These are phyloP conservation scores for Psilocybe azurescens DNA, from an alignment of 768 basidiomycete genomes.

Conservation along the genomic window DNA sequence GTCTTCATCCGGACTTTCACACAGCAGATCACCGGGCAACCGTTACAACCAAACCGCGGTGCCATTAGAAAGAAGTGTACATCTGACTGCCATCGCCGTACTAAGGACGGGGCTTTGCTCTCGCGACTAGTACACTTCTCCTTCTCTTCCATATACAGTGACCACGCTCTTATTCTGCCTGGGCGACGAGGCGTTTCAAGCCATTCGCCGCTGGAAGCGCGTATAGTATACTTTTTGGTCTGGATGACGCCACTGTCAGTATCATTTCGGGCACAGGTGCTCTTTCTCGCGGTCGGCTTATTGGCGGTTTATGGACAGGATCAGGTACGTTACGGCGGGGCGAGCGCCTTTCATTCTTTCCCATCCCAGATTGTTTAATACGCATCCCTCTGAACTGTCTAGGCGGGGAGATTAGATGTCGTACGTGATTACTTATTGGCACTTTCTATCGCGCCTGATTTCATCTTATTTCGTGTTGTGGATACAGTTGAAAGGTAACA, in stretches of 20 bases:
- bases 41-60: background rate
- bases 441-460: background rate
- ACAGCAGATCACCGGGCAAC: background rate
- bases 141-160: background rate
- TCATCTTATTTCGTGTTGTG: background rate
- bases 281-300: background rate
- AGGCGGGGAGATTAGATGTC: constrained; percentile 11
- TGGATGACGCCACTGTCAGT: background rate
- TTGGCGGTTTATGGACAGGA: constrained; percentile 14
- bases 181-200: background rate
- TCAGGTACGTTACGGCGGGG: constrained; percentile 12
- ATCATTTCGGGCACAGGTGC: background rate
- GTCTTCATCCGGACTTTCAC: background rate
- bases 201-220: background rate
- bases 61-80: background rate
- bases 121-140: background rate
- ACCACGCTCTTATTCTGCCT: background rate
- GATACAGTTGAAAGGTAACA: constrained; percentile 20
- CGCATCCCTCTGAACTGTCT: background rate
- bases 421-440: background rate
- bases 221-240: background rate
- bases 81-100: background rate
- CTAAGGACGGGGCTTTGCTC: background rate
- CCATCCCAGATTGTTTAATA: background rate
- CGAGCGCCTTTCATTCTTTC: background rate